Percentiles rank a stretch among this genome's conserved stretches.
Evolutionary conservation across 257 asterid species (phyloP).

Genomic region (Plectranthus barbatus): DNA sequence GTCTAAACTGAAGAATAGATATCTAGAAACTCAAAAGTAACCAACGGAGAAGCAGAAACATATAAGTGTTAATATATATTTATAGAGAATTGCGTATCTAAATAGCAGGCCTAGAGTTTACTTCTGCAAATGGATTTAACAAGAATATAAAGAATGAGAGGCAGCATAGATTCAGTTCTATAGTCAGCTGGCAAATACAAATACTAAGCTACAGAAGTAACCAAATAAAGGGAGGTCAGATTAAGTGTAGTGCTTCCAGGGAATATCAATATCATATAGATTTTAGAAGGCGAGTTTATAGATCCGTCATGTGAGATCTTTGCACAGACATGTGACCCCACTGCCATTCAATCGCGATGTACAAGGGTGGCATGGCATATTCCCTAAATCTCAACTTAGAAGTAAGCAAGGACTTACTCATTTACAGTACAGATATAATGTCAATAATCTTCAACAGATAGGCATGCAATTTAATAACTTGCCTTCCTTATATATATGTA

Average conservation of each 20-base stretch:
- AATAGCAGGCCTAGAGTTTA: too few relatives aligned
- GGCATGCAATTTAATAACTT: too few relatives aligned
- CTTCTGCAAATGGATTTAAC: not conserved
- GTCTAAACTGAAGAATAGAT: not conserved
- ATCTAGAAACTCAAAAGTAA: slow-evolving; percentile 1
- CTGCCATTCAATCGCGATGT: too few relatives aligned
- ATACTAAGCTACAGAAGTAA: not conserved
- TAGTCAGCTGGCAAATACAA: not conserved
- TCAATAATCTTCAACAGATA: too few relatives aligned
- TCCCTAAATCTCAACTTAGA: too few relatives aligned
- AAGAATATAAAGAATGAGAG: not conserved
- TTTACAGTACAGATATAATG: too few relatives aligned
- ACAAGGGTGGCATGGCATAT: too few relatives aligned
- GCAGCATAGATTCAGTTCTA: not conserved
- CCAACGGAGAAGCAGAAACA: slow-evolving; percentile 8
- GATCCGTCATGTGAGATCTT: not conserved
- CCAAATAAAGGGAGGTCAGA: not conserved
- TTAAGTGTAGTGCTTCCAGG: not conserved
- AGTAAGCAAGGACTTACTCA: too few relatives aligned
- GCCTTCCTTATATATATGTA: too few relatives aligned
- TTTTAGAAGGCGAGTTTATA: not conserved
- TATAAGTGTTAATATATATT: not conserved
- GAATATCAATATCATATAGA: too few relatives aligned
- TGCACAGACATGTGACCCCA: not conserved
- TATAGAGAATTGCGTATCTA: not conserved